phyloP scores from a whole-genome alignment of 2,329 filamentous ascomycete genomes.

The Xylaria sp. region DNA sequence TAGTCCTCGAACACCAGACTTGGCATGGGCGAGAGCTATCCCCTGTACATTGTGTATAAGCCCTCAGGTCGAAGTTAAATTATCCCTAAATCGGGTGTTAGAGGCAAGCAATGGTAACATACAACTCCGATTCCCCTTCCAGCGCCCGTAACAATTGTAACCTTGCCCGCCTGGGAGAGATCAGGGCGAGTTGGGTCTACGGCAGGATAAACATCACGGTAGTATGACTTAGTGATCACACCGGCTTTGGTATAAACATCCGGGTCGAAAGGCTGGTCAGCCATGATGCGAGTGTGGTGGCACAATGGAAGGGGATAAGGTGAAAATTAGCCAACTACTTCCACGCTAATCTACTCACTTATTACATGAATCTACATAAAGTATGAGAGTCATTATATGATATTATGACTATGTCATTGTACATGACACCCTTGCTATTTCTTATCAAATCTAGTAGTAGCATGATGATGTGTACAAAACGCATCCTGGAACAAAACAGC shows the following conservation, averaged over 20 bases:
- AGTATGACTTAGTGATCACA: conserved; percentile 24
- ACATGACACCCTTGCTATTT: background rate
- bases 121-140: conserved; percentile 21
- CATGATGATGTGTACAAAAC: no score
- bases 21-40: conserved; percentile 21
- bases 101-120: conserved; percentile 1
- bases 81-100: background rate
- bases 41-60: conserved; percentile 9
- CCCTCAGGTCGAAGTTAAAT: background rate
- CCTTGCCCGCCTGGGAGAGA: conserved; percentile 14
- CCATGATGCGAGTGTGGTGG: conserved; percentile 10
- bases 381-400: background rate
- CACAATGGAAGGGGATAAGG: background rate
- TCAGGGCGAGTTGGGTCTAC: conserved; percentile 14
- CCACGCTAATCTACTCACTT: background rate
- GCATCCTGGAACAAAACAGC: background rate
- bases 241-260: conserved; percentile 19
- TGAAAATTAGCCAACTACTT: background rate
- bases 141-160: conserved; percentile 20
- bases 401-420: background rate
- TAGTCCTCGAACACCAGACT: conserved; percentile 18
- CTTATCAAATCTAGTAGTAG: background rate
- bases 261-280: conserved; percentile 13
- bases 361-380: background rate
- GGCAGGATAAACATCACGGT: conserved; percentile 21